Conservation (phyloP, 2,329 filamentous ascomycete species). For the Alternaria conjuncta region DNA sequence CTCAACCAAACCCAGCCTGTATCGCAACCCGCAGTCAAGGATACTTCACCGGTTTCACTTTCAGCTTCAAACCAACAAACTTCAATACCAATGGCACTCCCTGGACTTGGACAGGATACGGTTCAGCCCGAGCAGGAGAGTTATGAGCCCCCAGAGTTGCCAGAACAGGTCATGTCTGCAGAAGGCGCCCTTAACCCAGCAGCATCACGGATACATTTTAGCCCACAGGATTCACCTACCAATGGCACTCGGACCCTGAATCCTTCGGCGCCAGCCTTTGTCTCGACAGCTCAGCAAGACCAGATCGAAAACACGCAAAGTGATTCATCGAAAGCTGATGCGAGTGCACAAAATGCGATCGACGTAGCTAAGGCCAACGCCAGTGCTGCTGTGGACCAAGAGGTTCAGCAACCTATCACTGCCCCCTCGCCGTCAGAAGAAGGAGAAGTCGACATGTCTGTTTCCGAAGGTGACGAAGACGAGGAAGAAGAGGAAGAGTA, state of each 20-base stretch:
- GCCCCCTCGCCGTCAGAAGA: conserved; percentile 36
- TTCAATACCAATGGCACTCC: conserved; percentile 9
- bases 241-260: background rate
- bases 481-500: conserved; percentile 33
- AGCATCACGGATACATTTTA: background rate
- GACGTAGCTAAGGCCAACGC: background rate
- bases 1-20: background rate
- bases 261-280: conserved; percentile 21
- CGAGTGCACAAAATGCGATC: background rate
- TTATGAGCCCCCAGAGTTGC: background rate
- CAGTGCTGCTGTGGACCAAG: conserved; percentile 5
- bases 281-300: conserved; percentile 43
- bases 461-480: conserved; percentile 32
- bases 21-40: background rate
- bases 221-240: background rate
- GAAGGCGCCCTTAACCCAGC: background rate
- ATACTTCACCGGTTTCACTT: background rate
- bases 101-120: conserved; percentile 19
- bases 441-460: conserved; percentile 45
- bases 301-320: background rate
- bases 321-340: background rate
- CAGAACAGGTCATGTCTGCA: background rate
- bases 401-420: background rate
- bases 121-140: background rate
- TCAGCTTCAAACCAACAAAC: background rate